Base-by-base conservation (phyloP, 805 yeast genomes). In the Zygoascus ofunaensis region DNA sequence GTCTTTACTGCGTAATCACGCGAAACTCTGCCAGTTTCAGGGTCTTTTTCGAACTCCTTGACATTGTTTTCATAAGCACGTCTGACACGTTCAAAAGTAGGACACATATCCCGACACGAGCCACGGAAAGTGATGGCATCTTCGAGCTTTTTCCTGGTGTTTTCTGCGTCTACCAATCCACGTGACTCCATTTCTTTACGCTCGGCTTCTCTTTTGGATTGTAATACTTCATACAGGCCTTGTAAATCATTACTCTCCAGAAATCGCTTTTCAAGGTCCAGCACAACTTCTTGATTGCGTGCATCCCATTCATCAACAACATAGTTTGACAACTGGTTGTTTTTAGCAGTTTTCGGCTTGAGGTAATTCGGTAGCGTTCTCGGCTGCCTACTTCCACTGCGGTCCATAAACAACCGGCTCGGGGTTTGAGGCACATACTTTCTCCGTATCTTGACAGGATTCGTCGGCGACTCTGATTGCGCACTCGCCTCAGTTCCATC, bases 61-160 rank as follows among this genome's bases (percentile, higher is more conserved):
- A 87, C 92, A 54, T 89, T 89, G 55, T 87, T 87, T 59, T 92
- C 95, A 45, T 80, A 77, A 2, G 82, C 75, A 64, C 99, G 74
- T 58, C 95, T 74, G 1, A 89, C 82, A 55, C 97, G 73, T 64
- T 92, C 98, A 64, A 80, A 90, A 0, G 77, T 76, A 0, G 99
- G 97, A 62, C 98, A 92, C 97, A 90, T 92, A 49, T 87, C 95
- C 37, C 68, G 60, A 62, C 98, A 92, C 1, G 94, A 74, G 2
- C 99, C 99, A 47, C 77, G 76, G 58, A 92, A 92, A 2, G 73
- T 61, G 42, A 92, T 86, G 1, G 97, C 98, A 48, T 90, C 94
- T 48, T 76, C 79, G n/a, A 92, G 69, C 44, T 81, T 79, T 62
- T 87, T 87, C 35, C 87, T 76, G 0, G 76, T 77, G 50, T 87